Conservation (phyloP, 2,329 filamentous ascomycete species). For the Fusarium subtropicale region DNA sequence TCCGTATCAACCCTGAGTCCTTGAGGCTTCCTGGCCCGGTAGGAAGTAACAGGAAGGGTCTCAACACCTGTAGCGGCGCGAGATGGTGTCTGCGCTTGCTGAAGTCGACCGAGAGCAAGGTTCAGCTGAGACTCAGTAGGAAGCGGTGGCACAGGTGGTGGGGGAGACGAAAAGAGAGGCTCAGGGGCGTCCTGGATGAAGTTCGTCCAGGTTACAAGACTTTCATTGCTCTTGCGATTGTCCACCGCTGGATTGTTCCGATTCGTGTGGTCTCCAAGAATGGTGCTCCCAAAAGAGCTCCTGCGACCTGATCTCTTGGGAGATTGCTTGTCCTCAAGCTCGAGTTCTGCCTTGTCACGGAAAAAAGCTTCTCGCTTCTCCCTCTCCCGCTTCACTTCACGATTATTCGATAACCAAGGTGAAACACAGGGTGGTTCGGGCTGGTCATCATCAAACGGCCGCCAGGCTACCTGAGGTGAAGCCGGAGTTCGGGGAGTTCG, state of each 20-base stretch:
- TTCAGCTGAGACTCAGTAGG: conserved; percentile 37
- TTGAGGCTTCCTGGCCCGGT: conserved; percentile 45
- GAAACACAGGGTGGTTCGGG: conserved; percentile 38
- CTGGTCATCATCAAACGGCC: conserved; percentile 43
- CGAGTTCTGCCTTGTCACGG: conserved; percentile 35
- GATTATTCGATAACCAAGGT: conserved; percentile 40
- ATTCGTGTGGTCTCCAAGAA: conserved; percentile 23
- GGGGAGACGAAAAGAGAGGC: conserved; percentile 42
- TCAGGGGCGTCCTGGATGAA: conserved; percentile 43
- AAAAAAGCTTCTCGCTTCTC: conserved; percentile 41
- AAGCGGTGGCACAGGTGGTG: conserved; percentile 46
- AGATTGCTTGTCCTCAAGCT: conserved; percentile 10
- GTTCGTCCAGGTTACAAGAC: conserved; percentile 39
- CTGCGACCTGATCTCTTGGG: conserved; percentile 21
- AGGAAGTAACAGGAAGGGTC: conserved; percentile 14
- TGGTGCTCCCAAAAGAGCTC: conserved; percentile 21
- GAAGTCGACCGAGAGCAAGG: conserved; percentile 20
- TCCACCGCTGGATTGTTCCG: conserved; percentile 1
- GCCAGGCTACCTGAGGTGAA: conserved; percentile 43
- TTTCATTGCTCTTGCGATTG: conserved; percentile 41
- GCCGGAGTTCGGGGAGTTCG: conserved; percentile 38
- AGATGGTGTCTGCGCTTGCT: conserved; percentile 10
- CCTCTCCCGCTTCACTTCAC: conserved; percentile 36
- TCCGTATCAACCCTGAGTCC: conserved; percentile 44
- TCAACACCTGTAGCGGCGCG: conserved; percentile 11